A percentile compares a stretch with the other conserved stretches of the same genome.
phyloP scores from a whole-genome alignment of 139 green algal genomes.

The Astrephomene gubernaculifera region DNA sequence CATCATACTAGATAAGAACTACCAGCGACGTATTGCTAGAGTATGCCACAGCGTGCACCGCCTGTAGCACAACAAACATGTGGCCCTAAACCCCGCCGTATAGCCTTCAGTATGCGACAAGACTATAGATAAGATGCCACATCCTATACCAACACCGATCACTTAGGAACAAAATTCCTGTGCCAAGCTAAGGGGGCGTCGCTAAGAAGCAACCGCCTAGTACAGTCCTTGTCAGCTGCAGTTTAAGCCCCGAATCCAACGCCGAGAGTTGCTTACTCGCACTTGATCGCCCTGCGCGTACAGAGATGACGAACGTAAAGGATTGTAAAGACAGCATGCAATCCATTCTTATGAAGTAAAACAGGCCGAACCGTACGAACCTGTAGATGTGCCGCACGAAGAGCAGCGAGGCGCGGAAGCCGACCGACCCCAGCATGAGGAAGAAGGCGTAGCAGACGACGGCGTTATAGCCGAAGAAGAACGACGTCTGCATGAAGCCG shows the following conservation, averaged over 20 bases:
- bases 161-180: no score
- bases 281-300: conserved; percentile 69
- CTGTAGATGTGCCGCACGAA: conserved; percentile 82
- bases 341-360: neutral
- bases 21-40: no score
- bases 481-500: conserved; percentile 86
- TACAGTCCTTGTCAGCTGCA: no score
- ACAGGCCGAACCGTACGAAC: neutral
- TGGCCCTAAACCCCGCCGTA: no score
- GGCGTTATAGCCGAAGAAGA: conserved; percentile 89
- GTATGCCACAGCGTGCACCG: no score
- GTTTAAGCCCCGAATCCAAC: neutral
- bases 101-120: no score
- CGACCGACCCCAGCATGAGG: conserved; percentile 88
- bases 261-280: conserved; percentile 55
- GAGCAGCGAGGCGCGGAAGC: conserved; percentile 76
- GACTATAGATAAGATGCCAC: no score
- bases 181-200: no score
- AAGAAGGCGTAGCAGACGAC: conserved; percentile 88
- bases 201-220: no score
- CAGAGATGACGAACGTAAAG: neutral
- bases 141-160: no score
- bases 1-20: no score
- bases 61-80: no score
- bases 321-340: neutral